Evolutionary conservation across 208 protist genomes (phyloP).

Genomic region (Acanthamoeba healyi): DNA sequence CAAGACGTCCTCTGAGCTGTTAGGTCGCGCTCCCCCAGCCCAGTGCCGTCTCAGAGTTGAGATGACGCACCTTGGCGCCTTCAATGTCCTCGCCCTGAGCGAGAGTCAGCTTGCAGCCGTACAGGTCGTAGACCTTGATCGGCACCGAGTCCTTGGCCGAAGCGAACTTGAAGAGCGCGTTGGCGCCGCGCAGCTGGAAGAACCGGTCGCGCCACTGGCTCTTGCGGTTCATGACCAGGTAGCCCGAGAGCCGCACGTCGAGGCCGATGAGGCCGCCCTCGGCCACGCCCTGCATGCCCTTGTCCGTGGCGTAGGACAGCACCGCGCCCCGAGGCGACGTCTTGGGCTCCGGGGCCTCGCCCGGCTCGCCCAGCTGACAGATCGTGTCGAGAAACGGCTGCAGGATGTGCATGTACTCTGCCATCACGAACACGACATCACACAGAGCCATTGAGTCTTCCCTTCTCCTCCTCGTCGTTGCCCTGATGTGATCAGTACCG

Average conservation of each 20-base stretch:
- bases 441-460: too few species aligned
- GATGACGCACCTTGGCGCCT: background rate
- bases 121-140: background rate
- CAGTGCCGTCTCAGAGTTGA: background rate
- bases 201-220: conserved; percentile 19
- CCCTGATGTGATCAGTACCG: background rate
- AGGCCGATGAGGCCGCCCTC: conserved; percentile 33
- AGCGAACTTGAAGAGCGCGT: conserved; percentile 32
- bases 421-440: background rate
- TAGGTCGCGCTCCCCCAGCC: background rate
- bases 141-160: conserved; percentile 49
- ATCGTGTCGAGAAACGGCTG: conserved; percentile 42
- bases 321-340: conserved; percentile 9
- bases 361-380: background rate
- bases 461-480: too few species aligned
- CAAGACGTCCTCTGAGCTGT: background rate
- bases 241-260: background rate
- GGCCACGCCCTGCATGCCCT: conserved; percentile 50
- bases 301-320: conserved; percentile 5
- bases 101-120: background rate
- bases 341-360: conserved; percentile 43
- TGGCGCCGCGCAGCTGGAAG: conserved; percentile 47
- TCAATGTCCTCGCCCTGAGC: background rate
- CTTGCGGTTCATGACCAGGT: background rate
- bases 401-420: conserved; percentile 59